Percentiles rank a stretch among this genome's conserved stretches.
Evolutionary conservation across 192 early-diverging fungal species (phyloP).

Genomic region (Entomortierella beljakovae): DNA sequence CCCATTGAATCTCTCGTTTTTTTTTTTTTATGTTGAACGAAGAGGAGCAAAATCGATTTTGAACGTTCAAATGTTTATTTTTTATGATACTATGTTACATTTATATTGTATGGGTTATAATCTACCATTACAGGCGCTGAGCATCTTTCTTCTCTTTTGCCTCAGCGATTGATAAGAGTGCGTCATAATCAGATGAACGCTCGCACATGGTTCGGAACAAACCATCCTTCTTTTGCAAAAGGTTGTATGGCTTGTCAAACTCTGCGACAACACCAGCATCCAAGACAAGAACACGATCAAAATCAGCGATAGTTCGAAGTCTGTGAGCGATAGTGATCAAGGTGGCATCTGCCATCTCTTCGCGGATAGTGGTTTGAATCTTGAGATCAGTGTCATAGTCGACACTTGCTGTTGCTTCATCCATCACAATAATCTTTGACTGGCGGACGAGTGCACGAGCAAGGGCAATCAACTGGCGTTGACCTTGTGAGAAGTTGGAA

Average conservation of each 20-base stretch:
- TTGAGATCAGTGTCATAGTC: slow-evolving; percentile 86
- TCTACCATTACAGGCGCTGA: neutral
- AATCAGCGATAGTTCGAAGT: slow-evolving; percentile 81
- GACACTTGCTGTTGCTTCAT: slow-evolving; percentile 93
- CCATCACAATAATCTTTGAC: slow-evolving; percentile 77
- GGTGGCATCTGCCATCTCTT: slow-evolving; percentile 77
- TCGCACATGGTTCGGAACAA: slow-evolving; percentile 84
- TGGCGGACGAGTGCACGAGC: slow-evolving; percentile 78
- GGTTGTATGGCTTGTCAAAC: slow-evolving; percentile 79
- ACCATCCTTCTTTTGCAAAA: slow-evolving; percentile 71
- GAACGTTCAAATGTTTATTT: no score
- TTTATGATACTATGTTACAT: no score
- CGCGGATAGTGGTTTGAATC: slow-evolving; percentile 88
- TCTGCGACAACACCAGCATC: slow-evolving; percentile 84
- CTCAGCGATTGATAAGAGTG: slow-evolving; percentile 74
- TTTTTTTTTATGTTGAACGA: no score
- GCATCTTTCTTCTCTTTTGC: slow-evolving; percentile 26
- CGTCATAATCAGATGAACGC: slow-evolving; percentile 81
- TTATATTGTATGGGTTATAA: no score
- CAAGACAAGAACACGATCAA: slow-evolving; percentile 73
- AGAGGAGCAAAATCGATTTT: no score
- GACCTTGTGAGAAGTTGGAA: slow-evolving; percentile 78
- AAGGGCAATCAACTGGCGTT: slow-evolving; percentile 77
- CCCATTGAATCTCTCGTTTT: no score
- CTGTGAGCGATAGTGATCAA: slow-evolving; percentile 92